Conservation (phyloP, 192 early-diverging fungal genomes). For the Lunasporangiospora selenospora region DNA sequence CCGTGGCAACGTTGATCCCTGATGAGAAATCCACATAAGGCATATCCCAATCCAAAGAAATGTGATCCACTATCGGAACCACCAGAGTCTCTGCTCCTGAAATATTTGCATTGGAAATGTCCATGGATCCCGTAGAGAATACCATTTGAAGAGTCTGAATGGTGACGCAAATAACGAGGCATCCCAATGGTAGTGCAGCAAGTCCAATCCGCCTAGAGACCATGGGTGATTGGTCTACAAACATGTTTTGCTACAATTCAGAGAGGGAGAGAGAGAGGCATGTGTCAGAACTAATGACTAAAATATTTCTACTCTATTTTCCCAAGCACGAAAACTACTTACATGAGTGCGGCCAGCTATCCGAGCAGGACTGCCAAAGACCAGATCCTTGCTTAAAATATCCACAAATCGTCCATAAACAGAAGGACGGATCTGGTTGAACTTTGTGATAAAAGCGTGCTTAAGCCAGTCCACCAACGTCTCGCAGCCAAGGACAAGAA, state of each 20-base stretch:
- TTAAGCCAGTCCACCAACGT: slow-evolving; percentile 97
- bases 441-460: slow-evolving; percentile 98
- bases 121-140: slow-evolving; percentile 3
- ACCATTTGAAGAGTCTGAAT: slow-evolving; percentile 53
- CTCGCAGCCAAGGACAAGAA: slow-evolving; percentile 90
- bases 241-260: slow-evolving; percentile 49
- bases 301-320: slow-evolving; percentile 1
- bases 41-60: slow-evolving; percentile 14
- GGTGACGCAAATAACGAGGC: slow-evolving; percentile 68
- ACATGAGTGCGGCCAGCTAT: slow-evolving; percentile 50
- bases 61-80: slow-evolving; percentile 18
- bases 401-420: slow-evolving; percentile 90
- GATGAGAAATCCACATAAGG: slow-evolving; percentile 18
- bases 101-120: neutral
- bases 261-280: too few species aligned
- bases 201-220: slow-evolving; percentile 85
- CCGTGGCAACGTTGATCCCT: slow-evolving; percentile 14
- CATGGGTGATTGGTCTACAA: slow-evolving; percentile 74
- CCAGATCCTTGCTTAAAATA: slow-evolving; percentile 88
- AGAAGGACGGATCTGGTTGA: slow-evolving; percentile 90
- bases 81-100: slow-evolving; percentile 24
- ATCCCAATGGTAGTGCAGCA: slow-evolving; percentile 78
- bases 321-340: slow-evolving; percentile 8
- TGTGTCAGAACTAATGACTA: neutral
- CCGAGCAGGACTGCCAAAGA: slow-evolving; percentile 60